Evolutionary conservation across 225 moss, liverwort and hornwort species (phyloP).

Genomic region (Takakia lepidozioides): DNA sequence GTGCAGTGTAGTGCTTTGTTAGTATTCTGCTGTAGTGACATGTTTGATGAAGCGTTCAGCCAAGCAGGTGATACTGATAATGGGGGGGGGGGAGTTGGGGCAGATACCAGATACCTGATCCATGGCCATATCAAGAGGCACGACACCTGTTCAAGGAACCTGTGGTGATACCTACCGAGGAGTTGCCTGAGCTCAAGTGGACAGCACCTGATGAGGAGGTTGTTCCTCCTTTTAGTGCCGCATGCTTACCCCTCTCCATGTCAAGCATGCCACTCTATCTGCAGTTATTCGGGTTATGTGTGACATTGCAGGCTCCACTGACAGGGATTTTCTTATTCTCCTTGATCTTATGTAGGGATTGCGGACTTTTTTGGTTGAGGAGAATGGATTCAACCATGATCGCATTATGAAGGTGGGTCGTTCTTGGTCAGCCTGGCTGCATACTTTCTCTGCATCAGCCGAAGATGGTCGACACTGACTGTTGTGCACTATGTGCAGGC

Average conservation of each 20-base stretch:
- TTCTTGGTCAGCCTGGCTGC: slow-evolving; percentile 4
- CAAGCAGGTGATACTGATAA: too few species aligned
- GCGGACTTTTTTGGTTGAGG: slow-evolving; percentile 80
- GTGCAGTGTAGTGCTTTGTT: too few species aligned
- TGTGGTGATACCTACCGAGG: slow-evolving; percentile 50
- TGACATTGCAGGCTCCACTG: too few species aligned
- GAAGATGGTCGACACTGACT: background rate
- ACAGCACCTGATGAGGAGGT: slow-evolving; percentile 79
- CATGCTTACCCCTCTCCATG: too few species aligned
- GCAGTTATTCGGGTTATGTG: too few species aligned
- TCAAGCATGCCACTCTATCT: too few species aligned
- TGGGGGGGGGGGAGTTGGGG: slow-evolving; percentile 9
- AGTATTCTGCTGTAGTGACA: too few species aligned
- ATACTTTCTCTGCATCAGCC: background rate
- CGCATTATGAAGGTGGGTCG: slow-evolving; percentile 63
- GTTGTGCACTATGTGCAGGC: slow-evolving; percentile 26
- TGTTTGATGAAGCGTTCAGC: too few species aligned
- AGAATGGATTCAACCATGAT: slow-evolving; percentile 90
- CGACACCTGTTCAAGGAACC: slow-evolving; percentile 89
- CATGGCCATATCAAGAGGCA: slow-evolving; percentile 91
- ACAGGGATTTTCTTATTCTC: too few species aligned
- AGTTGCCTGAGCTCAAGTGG: slow-evolving; percentile 83
- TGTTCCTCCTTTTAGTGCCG: background rate
- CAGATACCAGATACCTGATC: slow-evolving; percentile 88
- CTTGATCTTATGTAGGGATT: slow-evolving; percentile 42